Conservation (phyloP, 78 protist species). For the Guillardia theta region DNA sequence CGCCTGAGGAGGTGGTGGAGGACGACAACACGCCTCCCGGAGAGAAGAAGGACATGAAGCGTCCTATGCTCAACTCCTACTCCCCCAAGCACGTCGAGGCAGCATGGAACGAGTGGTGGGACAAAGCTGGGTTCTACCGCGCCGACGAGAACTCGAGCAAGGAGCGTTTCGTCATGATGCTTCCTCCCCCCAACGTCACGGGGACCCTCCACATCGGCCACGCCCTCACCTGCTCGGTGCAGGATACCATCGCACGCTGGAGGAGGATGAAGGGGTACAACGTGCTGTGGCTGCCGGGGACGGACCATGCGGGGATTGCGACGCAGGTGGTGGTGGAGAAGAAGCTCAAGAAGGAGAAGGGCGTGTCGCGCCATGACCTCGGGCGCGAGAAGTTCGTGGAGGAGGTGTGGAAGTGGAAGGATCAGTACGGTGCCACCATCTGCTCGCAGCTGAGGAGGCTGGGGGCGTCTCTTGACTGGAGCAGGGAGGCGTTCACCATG, state of each 20-base stretch:
- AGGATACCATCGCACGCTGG: slow-evolving; percentile 65
- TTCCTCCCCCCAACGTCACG: slow-evolving; percentile 99
- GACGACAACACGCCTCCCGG: slow-evolving; percentile 12
- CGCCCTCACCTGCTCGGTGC: slow-evolving; percentile 83
- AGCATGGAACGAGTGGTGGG: slow-evolving; percentile 96
- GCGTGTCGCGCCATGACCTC: slow-evolving; percentile 74
- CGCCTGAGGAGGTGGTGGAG: not conserved
- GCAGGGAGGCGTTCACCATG: slow-evolving; percentile 94
- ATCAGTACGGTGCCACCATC: slow-evolving; percentile 82
- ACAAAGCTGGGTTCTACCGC: slow-evolving; percentile 74
- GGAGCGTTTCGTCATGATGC: slow-evolving; percentile 78
- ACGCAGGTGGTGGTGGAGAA: slow-evolving; percentile 94
- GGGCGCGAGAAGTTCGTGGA: slow-evolving; percentile 93
- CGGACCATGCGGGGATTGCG: slow-evolving; percentile 86
- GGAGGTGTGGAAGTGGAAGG: slow-evolving; percentile 95
- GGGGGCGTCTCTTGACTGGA: slow-evolving; percentile 98
- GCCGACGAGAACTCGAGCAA: slow-evolving; percentile 11
- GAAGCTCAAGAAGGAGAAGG: slow-evolving; percentile 62
- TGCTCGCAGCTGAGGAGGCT: slow-evolving; percentile 76
- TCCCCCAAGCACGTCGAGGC: slow-evolving; percentile 78
- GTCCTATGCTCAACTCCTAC: slow-evolving; percentile 7
- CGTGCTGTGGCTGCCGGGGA: slow-evolving; percentile 76
- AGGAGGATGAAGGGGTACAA: slow-evolving; percentile 69
- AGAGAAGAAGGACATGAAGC: slow-evolving; percentile 27
- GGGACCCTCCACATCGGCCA: slow-evolving; percentile 99